Evolutionary conservation across 2,329 filamentous ascomycete genomes (phyloP).

Genomic region (Xylariaceae sp.): DNA sequence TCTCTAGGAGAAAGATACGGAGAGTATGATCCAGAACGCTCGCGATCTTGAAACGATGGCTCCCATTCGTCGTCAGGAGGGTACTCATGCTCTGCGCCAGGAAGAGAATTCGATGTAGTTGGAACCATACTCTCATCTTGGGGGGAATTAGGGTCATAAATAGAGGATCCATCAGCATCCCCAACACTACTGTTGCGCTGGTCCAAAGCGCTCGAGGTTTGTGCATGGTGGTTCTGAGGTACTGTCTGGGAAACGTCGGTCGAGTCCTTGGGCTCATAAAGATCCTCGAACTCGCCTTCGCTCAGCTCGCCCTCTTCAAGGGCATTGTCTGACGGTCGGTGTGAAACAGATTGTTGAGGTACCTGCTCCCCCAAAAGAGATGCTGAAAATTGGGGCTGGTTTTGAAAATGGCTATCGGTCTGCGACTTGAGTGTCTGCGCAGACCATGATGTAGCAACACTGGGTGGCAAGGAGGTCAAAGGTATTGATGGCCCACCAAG

Average conservation of each 20-base stretch:
- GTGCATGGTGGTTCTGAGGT: conserved; percentile 10
- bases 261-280: conserved; percentile 53
- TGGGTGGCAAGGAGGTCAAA: conserved; percentile 20
- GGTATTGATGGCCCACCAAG: conserved; percentile 35
- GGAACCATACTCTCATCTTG: conserved; percentile 31
- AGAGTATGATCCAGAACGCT: conserved; percentile 59
- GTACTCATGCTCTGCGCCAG: conserved; percentile 33
- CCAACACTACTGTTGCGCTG: conserved; percentile 35
- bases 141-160: conserved; percentile 40
- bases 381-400: conserved; percentile 10
- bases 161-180: conserved; percentile 42
- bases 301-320: conserved; percentile 79
- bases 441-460: conserved; percentile 25
- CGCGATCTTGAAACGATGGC: conserved; percentile 43
- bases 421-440: conserved; percentile 15
- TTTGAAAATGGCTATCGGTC: conserved; percentile 9
- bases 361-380: conserved; percentile 6
- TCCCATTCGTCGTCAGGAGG: conserved; percentile 37
- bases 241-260: conserved; percentile 1
- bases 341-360: background rate
- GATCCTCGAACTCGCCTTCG: conserved; percentile 67
- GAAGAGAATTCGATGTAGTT: conserved; percentile 31
- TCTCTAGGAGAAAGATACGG: conserved; percentile 59
- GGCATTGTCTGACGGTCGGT: conserved; percentile 12
- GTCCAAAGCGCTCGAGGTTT: conserved; percentile 22